These are phyloP conservation scores for Hapsidospora chrysogenum DNA, from an alignment of 495 filamentous ascomycete genomes.

Conservation along the genomic window DNA sequence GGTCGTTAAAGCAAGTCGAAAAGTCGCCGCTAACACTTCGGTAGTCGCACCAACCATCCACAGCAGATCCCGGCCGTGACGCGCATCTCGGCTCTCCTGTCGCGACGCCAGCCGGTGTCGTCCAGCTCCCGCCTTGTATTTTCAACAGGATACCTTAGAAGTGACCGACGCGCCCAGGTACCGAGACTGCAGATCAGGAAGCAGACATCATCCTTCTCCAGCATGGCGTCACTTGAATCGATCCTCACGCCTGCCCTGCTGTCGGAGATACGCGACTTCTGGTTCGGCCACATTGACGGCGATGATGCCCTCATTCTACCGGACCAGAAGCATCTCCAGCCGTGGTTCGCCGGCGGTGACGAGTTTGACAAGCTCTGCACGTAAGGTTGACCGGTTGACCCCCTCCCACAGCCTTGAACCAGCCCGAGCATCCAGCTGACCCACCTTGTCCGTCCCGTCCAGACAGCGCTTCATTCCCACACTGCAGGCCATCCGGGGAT, in stretches of 20 bases:
- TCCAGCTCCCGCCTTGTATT: too few relatives aligned
- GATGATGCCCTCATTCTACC: neutral
- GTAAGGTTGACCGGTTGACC: neutral
- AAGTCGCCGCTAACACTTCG: too few relatives aligned
- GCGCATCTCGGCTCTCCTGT: too few relatives aligned
- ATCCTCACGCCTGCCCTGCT: constrained; percentile 2
- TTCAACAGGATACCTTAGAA: too few relatives aligned
- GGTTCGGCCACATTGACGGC: neutral
- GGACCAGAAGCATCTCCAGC: neutral
- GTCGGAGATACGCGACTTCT: constrained; percentile 1
- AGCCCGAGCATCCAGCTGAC: neutral
- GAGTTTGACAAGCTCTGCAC: constrained; percentile 1
- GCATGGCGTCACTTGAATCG: neutral
- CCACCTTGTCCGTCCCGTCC: neutral
- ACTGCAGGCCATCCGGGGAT: neutral
- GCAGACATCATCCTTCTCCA: too few relatives aligned
- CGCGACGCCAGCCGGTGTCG: too few relatives aligned
- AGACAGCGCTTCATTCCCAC: neutral
- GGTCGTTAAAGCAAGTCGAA: too few relatives aligned
- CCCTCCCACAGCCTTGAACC: neutral
- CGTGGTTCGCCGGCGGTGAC: constrained; percentile 1
- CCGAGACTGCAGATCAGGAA: too few relatives aligned
- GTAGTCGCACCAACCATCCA: too few relatives aligned
- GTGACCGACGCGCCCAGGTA: too few relatives aligned
- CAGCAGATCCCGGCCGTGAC: too few relatives aligned